These are phyloP conservation scores for Cylindrotheca closterium DNA, from an alignment of 108 stramenopile genomes.

Conservation along the genomic window DNA sequence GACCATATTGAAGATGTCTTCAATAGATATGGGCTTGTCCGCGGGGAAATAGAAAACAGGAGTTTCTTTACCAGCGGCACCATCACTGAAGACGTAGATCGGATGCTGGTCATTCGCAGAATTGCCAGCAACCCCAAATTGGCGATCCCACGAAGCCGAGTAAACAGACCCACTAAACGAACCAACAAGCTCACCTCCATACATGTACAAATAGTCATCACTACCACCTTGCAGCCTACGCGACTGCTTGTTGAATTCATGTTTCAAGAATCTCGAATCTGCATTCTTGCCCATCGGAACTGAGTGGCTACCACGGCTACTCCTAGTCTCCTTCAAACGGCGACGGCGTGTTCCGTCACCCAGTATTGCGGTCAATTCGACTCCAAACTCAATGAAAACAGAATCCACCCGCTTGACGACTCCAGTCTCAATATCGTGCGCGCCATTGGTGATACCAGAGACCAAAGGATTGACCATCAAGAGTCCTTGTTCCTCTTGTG, in stretches of 20 bases:
- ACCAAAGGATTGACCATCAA: constrained; percentile 5
- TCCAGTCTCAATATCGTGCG: constrained; percentile 5
- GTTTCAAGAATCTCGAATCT: too few species aligned
- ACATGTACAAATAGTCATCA: constrained; percentile 25
- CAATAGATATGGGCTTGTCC: constrained; percentile 11
- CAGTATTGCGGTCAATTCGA: constrained; percentile 10
- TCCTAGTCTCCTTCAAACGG: neutral
- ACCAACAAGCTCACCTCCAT: constrained; percentile 13
- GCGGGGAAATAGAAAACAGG: constrained; percentile 29
- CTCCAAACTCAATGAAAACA: constrained; percentile 23
- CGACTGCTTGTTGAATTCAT: too few species aligned
- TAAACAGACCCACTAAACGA: constrained; percentile 11
- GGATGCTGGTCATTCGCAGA: neutral
- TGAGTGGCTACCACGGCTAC: too few species aligned
- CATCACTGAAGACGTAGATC: constrained; percentile 22
- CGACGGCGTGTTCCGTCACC: neutral
- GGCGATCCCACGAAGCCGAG: constrained; percentile 22
- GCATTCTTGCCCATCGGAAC: too few species aligned
- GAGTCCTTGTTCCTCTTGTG: neutral
- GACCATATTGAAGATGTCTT: constrained; percentile 8
- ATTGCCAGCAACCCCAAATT: constrained; percentile 9
- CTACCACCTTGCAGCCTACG: too few species aligned
- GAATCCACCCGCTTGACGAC: constrained; percentile 13
- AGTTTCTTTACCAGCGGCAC: constrained; percentile 10
- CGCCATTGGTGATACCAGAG: constrained; percentile 19